Evolutionary conservation across 2,329 filamentous ascomycete genomes (phyloP), one percentile per base, ranked within the genome.

Genomic region (Verticillium isaacii): DNA sequence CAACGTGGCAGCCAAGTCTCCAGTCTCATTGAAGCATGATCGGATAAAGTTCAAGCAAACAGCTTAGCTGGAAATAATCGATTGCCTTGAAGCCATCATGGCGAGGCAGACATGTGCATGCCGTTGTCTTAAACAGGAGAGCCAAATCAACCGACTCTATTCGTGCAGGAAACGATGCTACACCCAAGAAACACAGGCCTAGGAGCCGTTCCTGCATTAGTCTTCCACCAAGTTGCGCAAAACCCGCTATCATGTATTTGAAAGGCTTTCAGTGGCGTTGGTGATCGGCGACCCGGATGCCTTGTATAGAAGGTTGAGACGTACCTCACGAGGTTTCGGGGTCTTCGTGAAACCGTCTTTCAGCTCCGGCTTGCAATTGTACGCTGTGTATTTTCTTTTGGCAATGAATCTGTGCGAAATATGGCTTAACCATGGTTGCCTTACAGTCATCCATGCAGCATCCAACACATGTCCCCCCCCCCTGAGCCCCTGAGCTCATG

Each of bases 1-100:
- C 64, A 64, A 66, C 65, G 65, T 65, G 65, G 65, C 62, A 56
- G 57, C 60, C 60, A 61, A 57, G 59, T 57, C 3, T 7, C n/a
- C n/a, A 25, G 45, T 52, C 45, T 52, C 19, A 52, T 52, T 5
- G 45, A n/a, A 15, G 6, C 6, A 52, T 52, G 45, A 12, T 12
- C 11, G 45, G n/a, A 19, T 11, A 19, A 23, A 5, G 2, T 4
- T 14, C 19, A 23, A 12, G 11, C 11, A 6, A 52, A 12, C 11
- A 52, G 9, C 8, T 23, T 11, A 12, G 19, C 45, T 12, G n/a
- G 45, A 14, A 14, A 55, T 37, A 9, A 36, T 19, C 25, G 15
- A n/a, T 23, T 9, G 5, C 23, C n/a, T 23, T 23, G 45, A 23
- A 52, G 45, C n/a, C n/a, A 23, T 52, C 45, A 25, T 23, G n/a